These are phyloP conservation scores for Lepiota venenata DNA, from an alignment of 768 basidiomycete genomes.

Conservation along the genomic window DNA sequence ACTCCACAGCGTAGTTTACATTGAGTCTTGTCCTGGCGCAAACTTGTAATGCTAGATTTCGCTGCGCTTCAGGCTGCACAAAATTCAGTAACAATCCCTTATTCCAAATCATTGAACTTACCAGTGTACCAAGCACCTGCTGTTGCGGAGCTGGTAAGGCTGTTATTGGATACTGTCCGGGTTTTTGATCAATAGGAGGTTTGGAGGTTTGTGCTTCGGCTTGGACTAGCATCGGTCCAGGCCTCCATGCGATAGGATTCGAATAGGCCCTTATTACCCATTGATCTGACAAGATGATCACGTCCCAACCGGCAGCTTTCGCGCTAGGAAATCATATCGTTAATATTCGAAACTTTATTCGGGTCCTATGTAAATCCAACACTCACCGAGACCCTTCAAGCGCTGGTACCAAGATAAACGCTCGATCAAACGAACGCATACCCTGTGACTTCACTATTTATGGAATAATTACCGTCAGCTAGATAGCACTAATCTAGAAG, in stretches of 20 bases:
- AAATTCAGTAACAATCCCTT: conserved; percentile 3
- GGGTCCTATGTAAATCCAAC: background rate
- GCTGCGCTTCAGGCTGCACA: conserved; percentile 65
- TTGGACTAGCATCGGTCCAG: conserved; percentile 73
- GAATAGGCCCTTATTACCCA: conserved; percentile 83
- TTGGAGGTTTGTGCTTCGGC: conserved; percentile 32
- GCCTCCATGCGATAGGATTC: conserved; percentile 73
- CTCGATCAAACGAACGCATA: conserved; percentile 89
- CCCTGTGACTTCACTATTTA: conserved; percentile 49
- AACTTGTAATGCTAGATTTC: conserved; percentile 65
- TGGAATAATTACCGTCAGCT: conserved; percentile 6
- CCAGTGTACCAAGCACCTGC: conserved; percentile 51
- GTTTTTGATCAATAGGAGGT: conserved; percentile 18
- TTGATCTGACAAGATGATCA: conserved; percentile 86
- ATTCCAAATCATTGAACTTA: conserved; percentile 32
- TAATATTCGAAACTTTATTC: conserved; percentile 3
- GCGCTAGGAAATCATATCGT: conserved; percentile 44
- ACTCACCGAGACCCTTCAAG: conserved; percentile 81
- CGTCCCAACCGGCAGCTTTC: conserved; percentile 83
- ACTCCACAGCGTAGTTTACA: conserved; percentile 76
- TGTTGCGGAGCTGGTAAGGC: conserved; percentile 42
- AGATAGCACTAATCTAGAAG: background rate
- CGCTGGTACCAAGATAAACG: conserved; percentile 83
- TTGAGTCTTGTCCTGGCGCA: conserved; percentile 77
- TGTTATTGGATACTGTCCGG: conserved; percentile 23